Conservation (phyloP, 345 rosid species). For the Nephelium lappaceum region DNA sequence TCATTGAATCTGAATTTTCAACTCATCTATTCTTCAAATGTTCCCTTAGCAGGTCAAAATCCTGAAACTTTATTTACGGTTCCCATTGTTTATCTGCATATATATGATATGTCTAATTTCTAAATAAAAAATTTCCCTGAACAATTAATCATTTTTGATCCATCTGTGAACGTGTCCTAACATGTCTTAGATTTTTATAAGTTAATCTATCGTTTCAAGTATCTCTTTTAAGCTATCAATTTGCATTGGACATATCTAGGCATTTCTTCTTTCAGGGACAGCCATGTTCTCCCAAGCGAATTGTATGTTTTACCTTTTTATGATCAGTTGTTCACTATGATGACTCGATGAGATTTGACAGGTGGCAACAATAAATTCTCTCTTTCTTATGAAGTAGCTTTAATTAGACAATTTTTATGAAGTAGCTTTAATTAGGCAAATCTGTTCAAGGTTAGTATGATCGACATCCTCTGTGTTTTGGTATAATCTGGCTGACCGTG, state of each 20-base stretch:
- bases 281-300: neutral
- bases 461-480: neutral
- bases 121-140: neutral
- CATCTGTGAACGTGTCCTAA: neutral
- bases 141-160: neutral
- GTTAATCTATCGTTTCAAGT: neutral
- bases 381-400: neutral
- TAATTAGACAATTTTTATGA: no score
- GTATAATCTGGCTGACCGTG: neutral
- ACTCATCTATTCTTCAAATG: neutral
- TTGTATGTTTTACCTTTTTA: neutral
- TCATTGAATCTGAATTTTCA: neutral
- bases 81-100: conserved; percentile 1
- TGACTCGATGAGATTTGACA: neutral
- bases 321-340: neutral
- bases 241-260: neutral
- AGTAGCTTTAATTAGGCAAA: neutral
- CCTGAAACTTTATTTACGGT: neutral
- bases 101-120: neutral
- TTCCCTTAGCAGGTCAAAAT: neutral
- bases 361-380: neutral
- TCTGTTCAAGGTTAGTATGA: neutral
- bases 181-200: neutral
- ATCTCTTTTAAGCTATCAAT: neutral
- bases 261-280: neutral